phyloP scores from a whole-genome alignment of 305 asterid species.

The Fraxinus angustifolia region DNA sequence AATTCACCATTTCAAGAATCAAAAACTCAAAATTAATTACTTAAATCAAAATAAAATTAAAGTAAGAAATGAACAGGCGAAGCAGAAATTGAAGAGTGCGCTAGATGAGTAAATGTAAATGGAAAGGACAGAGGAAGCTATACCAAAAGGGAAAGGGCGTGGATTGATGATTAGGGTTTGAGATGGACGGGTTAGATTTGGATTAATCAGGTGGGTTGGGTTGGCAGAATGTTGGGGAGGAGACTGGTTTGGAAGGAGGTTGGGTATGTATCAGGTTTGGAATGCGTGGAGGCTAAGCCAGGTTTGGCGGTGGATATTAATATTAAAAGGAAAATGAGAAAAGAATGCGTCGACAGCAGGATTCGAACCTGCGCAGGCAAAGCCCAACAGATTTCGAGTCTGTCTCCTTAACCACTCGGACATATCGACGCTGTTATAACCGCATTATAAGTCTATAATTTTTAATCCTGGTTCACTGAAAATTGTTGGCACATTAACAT shows the following conservation, averaged over 20 bases:
- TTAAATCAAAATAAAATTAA: background rate
- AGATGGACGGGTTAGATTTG: background rate
- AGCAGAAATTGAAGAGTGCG: background rate
- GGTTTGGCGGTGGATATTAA: background rate
- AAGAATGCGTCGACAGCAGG: constrained; percentile 86
- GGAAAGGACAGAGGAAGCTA: constrained; percentile 3
- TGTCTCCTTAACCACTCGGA: constrained; percentile 99
- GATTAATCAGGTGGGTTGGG: background rate
- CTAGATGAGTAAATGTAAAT: background rate
- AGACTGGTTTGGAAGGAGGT: background rate
- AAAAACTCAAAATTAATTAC: constrained; percentile 11
- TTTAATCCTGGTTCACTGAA: too few relatives aligned
- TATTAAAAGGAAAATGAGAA: too few relatives aligned
- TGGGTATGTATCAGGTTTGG: background rate
- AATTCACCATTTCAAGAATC: constrained; percentile 36
- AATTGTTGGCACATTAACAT: too few relatives aligned
- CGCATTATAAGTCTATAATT: too few relatives aligned
- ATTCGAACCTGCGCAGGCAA: constrained; percentile 99
- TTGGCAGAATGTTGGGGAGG: background rate
- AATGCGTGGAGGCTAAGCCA: background rate
- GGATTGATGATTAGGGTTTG: constrained; percentile 42
- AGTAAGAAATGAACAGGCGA: background rate
- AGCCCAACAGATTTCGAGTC: constrained; percentile 99
- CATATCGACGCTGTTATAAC: constrained; percentile 51
- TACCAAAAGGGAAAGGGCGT: constrained; percentile 18